phyloP scores from a whole-genome alignment of 768 basidiomycete genomes.

The Mycena belliarum region DNA sequence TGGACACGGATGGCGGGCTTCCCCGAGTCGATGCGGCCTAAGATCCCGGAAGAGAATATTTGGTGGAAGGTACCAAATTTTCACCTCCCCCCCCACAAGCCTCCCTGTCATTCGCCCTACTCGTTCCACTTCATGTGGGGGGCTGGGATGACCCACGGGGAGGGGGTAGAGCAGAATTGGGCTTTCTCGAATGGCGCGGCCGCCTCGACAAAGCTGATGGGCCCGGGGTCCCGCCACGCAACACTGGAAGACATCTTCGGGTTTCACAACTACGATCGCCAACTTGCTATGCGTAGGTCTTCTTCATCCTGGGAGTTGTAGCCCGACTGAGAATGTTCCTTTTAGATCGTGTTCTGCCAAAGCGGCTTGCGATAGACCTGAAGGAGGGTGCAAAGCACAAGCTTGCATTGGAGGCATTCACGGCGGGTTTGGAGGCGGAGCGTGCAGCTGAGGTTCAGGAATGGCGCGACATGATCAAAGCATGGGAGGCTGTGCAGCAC shows the following conservation, averaged over 20 bases:
- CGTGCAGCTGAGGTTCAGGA: no score
- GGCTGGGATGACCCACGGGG: no score
- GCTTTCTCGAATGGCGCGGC: not conserved
- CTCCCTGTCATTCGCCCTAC: not conserved
- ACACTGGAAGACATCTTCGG: conserved; percentile 4
- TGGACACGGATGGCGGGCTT: not conserved
- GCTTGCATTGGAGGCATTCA: not conserved
- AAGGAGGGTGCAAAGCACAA: not conserved
- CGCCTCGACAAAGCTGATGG: not conserved
- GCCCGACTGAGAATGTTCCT: not conserved
- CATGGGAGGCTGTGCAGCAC: no score
- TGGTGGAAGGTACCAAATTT: conserved; percentile 16
- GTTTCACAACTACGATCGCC: conserved; percentile 8
- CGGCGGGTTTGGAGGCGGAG: not conserved
- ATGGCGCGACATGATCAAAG: no score
- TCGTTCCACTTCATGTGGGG: conserved; percentile 6
- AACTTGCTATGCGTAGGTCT: conserved; percentile 6
- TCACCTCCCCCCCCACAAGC: conserved; percentile 2
- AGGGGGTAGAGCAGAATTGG: conserved; percentile 9
- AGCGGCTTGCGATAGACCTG: not conserved
- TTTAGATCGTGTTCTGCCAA: not conserved
- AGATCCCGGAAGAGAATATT: not conserved
- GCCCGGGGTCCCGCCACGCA: not conserved
- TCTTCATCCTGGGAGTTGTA: not conserved
- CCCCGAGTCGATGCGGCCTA: not conserved